Conservation (phyloP, 1,284 basidiomycete species). For the Fomes fomentarius region DNA sequence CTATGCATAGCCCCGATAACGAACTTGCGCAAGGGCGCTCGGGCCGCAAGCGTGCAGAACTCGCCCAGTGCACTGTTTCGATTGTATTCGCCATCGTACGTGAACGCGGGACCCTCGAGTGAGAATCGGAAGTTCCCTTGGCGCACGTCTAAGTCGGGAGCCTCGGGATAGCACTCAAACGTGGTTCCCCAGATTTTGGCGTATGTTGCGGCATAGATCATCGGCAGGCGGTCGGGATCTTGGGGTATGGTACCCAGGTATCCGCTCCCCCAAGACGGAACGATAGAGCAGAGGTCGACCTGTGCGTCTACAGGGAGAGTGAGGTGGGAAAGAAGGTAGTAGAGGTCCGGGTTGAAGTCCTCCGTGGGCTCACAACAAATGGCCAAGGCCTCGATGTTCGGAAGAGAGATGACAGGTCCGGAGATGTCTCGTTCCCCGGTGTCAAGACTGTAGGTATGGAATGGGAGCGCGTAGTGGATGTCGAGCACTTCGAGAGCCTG, state of each 20-base stretch:
- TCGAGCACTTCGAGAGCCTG: background rate
- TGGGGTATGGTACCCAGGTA: background rate
- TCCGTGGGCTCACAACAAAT: background rate
- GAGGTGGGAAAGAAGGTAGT: slow-evolving; percentile 1
- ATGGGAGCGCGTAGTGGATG: background rate
- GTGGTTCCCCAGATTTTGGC: background rate
- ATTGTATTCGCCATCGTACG: background rate
- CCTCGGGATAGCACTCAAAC: background rate
- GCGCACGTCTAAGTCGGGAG: too few species aligned
- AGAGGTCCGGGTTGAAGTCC: slow-evolving; percentile 1
- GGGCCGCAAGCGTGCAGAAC: background rate
- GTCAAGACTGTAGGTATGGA: background rate
- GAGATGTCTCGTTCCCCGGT: background rate
- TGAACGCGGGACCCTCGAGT: background rate
- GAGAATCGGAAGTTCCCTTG: background rate
- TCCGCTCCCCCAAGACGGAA: background rate
- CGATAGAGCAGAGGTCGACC: background rate
- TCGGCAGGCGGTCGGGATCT: background rate
- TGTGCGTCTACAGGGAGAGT: background rate
- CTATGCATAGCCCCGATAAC: background rate
- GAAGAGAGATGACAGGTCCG: background rate
- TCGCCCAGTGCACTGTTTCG: background rate
- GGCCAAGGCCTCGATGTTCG: background rate
- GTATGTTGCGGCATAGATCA: background rate
- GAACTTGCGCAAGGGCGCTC: background rate